Conservation (phyloP, 164 flowering plant species). For the Umbellularia californica region DNA sequence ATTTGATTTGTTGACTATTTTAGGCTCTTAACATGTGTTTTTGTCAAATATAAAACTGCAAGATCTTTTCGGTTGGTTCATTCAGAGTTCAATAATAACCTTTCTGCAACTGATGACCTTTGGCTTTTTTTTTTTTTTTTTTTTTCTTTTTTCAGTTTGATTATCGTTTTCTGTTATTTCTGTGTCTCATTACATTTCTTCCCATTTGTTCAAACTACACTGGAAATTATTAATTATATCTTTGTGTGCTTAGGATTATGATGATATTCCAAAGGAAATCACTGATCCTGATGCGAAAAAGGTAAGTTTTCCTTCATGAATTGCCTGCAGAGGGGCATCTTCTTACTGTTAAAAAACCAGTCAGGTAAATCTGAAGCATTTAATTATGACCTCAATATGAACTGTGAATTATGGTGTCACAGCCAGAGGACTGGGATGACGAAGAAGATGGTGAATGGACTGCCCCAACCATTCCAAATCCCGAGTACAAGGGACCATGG, state of each 20-base stretch:
- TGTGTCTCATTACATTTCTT: too few relatives aligned
- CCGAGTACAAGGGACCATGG: slow-evolving; percentile 58
- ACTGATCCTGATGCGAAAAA: slow-evolving; percentile 52
- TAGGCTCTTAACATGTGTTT: too few relatives aligned
- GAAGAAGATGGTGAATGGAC: slow-evolving; percentile 66
- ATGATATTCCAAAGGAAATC: slow-evolving; percentile 45
- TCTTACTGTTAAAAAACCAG: too few relatives aligned
- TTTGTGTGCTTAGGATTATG: slow-evolving; percentile 41
- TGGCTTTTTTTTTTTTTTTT: too few relatives aligned
- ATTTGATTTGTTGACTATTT: too few relatives aligned
- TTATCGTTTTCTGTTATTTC: background rate
- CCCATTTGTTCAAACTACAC: background rate
- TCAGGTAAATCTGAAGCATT: background rate
- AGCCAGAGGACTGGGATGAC: slow-evolving; percentile 64
- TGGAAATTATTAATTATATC: background rate
- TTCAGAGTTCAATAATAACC: too few relatives aligned
- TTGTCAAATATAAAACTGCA: too few relatives aligned
- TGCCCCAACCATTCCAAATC: slow-evolving; percentile 44
- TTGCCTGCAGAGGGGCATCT: too few relatives aligned
- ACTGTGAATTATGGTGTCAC: background rate
- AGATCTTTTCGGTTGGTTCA: too few relatives aligned
- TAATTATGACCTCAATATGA: background rate
- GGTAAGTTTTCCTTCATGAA: slow-evolving; percentile 23
- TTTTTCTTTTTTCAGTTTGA: too few relatives aligned
- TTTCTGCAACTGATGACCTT: too few relatives aligned